Percentiles rank a stretch among this genome's conserved stretches.
Conservation (phyloP, 306 rosid genomes). For the Carpinus viminea region DNA sequence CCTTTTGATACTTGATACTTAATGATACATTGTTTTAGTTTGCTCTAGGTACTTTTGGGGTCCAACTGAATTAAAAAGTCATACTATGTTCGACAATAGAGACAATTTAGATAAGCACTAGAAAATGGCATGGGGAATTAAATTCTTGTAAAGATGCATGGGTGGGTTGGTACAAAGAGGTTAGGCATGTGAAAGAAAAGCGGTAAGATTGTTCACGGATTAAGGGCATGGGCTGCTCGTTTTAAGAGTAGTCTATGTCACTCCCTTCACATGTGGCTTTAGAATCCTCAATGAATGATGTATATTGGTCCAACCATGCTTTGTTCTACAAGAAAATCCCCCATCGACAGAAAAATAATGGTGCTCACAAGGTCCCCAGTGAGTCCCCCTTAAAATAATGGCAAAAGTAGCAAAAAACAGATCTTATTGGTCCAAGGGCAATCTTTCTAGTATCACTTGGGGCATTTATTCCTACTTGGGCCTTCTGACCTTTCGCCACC, state of each 20-base stretch:
- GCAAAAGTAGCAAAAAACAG: constrained; percentile 13
- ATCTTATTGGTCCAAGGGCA: neutral
- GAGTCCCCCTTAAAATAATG: constrained; percentile 28
- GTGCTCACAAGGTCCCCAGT: constrained; percentile 26
- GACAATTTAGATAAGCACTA: no score
- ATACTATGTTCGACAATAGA: no score
- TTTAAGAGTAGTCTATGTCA: constrained; percentile 8
- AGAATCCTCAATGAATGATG: constrained; percentile 35
- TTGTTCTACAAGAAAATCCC: constrained; percentile 37
- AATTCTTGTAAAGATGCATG: neutral
- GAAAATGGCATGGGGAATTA: neutral
- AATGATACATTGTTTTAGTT: no score
- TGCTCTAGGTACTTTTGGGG: no score
- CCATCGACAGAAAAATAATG: constrained; percentile 38
- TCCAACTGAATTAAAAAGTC: no score
- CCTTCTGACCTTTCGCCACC: constrained; percentile 36
- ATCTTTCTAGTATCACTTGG: constrained; percentile 11
- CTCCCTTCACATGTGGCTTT: constrained; percentile 7
- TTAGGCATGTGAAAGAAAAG: constrained; percentile 24
- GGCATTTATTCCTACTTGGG: constrained; percentile 38
- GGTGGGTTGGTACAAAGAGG: neutral
- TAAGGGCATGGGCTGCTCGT: constrained; percentile 17
- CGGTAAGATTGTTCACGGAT: constrained; percentile 23
- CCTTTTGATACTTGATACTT: no score
- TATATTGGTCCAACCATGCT: constrained; percentile 41